phyloP scores from a whole-genome alignment of 306 rosid genomes.

The Lathyrus oleraceus region DNA sequence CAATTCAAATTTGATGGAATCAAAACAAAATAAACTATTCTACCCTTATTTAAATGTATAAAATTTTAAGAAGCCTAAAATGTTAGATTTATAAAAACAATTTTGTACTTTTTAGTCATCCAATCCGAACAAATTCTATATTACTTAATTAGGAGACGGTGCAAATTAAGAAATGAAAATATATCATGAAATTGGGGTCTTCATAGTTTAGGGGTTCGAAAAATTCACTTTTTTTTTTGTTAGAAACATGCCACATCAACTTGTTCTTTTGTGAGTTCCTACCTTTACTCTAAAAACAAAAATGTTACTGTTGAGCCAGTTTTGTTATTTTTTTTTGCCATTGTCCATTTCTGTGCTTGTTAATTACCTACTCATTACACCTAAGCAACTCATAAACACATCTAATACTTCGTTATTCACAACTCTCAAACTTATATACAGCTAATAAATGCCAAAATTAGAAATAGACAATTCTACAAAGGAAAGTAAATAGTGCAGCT shows the following conservation, averaged over 20 bases:
- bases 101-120: too few species aligned
- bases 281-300: background rate
- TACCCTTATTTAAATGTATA: too few species aligned
- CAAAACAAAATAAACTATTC: too few species aligned
- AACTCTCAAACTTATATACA: slow-evolving; percentile 36
- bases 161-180: too few species aligned
- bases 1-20: too few species aligned
- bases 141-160: too few species aligned
- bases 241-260: background rate
- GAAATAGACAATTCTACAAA: slow-evolving; percentile 18
- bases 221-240: too few species aligned
- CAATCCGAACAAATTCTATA: too few species aligned
- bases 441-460: slow-evolving; percentile 26
- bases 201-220: too few species aligned
- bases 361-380: slow-evolving; percentile 57
- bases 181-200: too few species aligned
- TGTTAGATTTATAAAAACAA: too few species aligned
- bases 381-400: slow-evolving; percentile 49
- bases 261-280: background rate
- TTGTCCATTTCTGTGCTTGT: slow-evolving; percentile 50
- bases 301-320: slow-evolving; percentile 28
- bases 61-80: too few species aligned
- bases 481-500: slow-evolving; percentile 1
- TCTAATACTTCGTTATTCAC: slow-evolving; percentile 42
- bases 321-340: slow-evolving; percentile 58